phyloP scores from a whole-genome alignment of 2,329 filamentous ascomycete species.

The Domatiomyces globalis region DNA sequence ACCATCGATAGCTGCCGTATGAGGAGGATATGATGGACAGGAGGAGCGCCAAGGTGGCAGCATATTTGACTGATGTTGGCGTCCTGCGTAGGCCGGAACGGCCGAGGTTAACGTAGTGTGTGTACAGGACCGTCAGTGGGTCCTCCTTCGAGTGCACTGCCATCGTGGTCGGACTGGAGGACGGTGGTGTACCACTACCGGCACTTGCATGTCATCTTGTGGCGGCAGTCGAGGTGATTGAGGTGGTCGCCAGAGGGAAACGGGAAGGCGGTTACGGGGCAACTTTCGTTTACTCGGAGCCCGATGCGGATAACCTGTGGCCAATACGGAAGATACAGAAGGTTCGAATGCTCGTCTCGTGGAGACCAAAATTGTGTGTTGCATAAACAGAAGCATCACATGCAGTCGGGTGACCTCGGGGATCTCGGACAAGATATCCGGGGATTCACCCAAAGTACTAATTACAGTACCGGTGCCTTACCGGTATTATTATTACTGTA shows the following conservation, averaged over 20 bases:
- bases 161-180: conserved; percentile 39
- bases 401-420: not conserved
- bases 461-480: too few species aligned
- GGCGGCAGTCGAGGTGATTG: too few species aligned
- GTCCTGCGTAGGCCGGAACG: conserved; percentile 44
- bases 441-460: not conserved
- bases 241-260: not conserved
- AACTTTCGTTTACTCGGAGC: not conserved
- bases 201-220: not conserved
- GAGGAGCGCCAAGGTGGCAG: conserved; percentile 61
- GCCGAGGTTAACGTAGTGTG: conserved; percentile 36
- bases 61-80: conserved; percentile 55
- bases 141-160: conserved; percentile 76
- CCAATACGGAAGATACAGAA: not conserved
- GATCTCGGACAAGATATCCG: not conserved
- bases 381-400: not conserved
- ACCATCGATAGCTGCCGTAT: conserved; percentile 67
- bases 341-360: not conserved
- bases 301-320: not conserved
- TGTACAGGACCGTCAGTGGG: conserved; percentile 53
- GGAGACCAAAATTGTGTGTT: not conserved
- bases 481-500: too few species aligned
- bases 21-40: conserved; percentile 65
- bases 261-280: not conserved
- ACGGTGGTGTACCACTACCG: not conserved